These are phyloP conservation scores for Pestalotiopsis fici DNA, from an alignment of 2,329 filamentous ascomycete species.

Conservation along the genomic window DNA sequence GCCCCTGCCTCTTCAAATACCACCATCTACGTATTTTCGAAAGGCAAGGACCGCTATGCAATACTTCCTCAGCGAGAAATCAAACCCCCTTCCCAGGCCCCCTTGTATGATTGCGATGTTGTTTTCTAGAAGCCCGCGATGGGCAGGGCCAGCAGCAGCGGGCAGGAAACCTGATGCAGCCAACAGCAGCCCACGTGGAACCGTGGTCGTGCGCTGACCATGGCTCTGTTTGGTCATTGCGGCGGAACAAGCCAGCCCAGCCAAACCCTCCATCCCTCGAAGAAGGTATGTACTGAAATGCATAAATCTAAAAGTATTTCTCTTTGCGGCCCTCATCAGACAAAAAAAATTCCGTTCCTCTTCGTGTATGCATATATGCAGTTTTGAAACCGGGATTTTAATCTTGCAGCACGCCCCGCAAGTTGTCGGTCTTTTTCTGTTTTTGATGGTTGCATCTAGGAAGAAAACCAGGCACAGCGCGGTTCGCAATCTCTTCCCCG, in stretches of 20 bases:
- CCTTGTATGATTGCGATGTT: not conserved
- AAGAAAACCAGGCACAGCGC: not conserved
- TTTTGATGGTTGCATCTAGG: not conserved
- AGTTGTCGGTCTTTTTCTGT: not conserved
- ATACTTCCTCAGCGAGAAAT: not conserved
- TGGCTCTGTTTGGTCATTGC: not conserved
- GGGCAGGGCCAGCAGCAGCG: not conserved
- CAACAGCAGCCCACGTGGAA: slow-evolving; percentile 1
- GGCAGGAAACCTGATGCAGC: not conserved
- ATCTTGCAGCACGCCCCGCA: not conserved
- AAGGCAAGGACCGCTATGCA: not conserved
- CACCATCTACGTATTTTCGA: not conserved
- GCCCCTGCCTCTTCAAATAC: not conserved
- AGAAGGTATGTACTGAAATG: too few relatives aligned
- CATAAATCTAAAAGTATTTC: too few relatives aligned
- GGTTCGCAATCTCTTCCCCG: not conserved
- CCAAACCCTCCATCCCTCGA: too few relatives aligned
- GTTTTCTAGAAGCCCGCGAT: slow-evolving; percentile 2
- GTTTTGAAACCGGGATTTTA: not conserved
- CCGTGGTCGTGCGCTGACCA: slow-evolving; percentile 1
- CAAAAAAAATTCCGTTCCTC: not conserved
- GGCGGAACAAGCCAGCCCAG: not conserved
- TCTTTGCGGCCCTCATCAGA: not conserved
- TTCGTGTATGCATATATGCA: not conserved
- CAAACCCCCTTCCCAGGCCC: not conserved